Base-by-base conservation (phyloP, 75 land plant genomes). In the Adiantum capillusveneris region DNA sequence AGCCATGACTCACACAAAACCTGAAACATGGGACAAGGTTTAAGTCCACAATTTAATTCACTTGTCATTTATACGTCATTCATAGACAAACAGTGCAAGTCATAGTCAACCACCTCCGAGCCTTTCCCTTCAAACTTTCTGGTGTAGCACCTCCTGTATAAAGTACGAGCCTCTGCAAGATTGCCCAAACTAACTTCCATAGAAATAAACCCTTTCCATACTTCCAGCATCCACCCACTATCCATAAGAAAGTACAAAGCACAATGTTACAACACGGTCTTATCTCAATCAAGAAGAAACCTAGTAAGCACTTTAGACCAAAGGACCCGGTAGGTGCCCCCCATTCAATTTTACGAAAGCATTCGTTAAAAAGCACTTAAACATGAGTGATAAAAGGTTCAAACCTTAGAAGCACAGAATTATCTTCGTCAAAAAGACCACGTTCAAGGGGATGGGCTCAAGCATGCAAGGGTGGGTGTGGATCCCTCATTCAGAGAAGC, bases 101-200 rank as follows among this genome's bases (percentile, higher is more conserved):
- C 3, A 20, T 30, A 45, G 21, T 5, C 21, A 13, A 31, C 25
- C 9, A 94, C 99, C 97, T 90, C 88, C 56, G 99, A 84, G 53
- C 99, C 99, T 31, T 66, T 82, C 31, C 84, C 99, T 22, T 73
- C 46, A 63, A 95, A 85, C 53, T 88, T 80, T 67, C 79, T 92
- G 53, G 80, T 77, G 67, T 86, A 89, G 74, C 99, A 95, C 64
- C 88, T 84, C 70, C 64, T 90, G 56, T 95, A 95, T 29, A 95
- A 63, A 26, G 97, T 68, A 36, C 99, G 86, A 43, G 87, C 93
- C 60, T 90, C 89, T 68, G 76, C 74, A 34, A 82, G 71, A 58
- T 95, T 75, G 21, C 73, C 79, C 60, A 65, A 29, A 50, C 57
- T 64, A 67, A 82, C 50, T 72, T 95, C 99, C 92, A 90, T 90